Evolutionary conservation across 345 rosid genomes (phyloP).

Genomic region (Salix udensis): DNA sequence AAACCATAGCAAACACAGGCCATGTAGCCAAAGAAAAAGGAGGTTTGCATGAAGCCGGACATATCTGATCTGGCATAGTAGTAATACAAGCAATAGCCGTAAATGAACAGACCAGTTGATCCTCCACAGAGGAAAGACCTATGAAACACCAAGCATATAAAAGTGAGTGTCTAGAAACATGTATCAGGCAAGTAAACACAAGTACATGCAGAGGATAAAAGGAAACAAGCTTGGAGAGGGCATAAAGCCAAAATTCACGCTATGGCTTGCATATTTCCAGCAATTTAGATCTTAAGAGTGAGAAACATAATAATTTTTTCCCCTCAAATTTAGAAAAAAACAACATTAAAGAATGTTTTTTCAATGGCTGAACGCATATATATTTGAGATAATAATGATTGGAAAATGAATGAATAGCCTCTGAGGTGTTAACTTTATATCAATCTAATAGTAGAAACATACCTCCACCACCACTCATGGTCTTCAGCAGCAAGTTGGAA

Average conservation of each 20-base stretch:
- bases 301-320: neutral
- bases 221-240: neutral
- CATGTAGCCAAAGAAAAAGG: slow-evolving; percentile 53
- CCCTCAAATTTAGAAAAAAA: neutral
- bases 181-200: neutral
- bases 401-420: neutral
- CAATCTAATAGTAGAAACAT: neutral
- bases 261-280: neutral
- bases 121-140: slow-evolving; percentile 50
- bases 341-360: neutral
- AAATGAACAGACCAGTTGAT: slow-evolving; percentile 44
- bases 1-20: slow-evolving; percentile 49
- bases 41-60: slow-evolving; percentile 52
- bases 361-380: neutral
- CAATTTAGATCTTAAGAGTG: neutral
- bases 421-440: neutral
- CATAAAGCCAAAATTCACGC: neutral
- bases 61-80: slow-evolving; percentile 38
- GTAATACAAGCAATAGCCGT: slow-evolving; percentile 45
- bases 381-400: neutral
- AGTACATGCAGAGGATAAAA: neutral
- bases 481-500: slow-evolving; percentile 39
- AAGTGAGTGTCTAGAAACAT: neutral
- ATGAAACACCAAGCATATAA: neutral
- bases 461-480: slow-evolving; percentile 40